phyloP scores from a whole-genome alignment of 805 yeast genomes.

The Saccharomycopsis vini region DNA sequence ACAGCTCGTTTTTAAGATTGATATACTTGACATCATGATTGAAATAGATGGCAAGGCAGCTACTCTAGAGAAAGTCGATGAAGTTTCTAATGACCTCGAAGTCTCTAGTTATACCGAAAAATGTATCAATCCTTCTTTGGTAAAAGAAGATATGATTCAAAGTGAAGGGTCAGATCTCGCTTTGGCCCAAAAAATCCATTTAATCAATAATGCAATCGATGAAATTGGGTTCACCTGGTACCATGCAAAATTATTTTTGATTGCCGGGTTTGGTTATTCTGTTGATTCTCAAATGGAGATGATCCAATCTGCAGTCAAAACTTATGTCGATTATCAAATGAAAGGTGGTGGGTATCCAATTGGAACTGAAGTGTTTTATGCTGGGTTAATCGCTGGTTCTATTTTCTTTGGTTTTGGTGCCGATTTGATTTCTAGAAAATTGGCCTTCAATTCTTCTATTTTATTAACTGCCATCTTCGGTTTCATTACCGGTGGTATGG shows the following conservation, averaged over 20 bases:
- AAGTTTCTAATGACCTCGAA: too few relatives aligned
- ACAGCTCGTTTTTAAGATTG: too few relatives aligned
- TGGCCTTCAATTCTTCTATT: slow-evolving; percentile 43
- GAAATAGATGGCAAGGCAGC: too few relatives aligned
- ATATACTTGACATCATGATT: too few relatives aligned
- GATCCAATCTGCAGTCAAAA: slow-evolving; percentile 38
- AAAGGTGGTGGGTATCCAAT: slow-evolving; percentile 35
- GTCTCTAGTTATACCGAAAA: too few relatives aligned
- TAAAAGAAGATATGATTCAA: too few relatives aligned
- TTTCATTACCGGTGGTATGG: slow-evolving; percentile 45
- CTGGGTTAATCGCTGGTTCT: slow-evolving; percentile 46
- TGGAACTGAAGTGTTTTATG: slow-evolving; percentile 38
- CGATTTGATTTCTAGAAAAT: slow-evolving; percentile 44
- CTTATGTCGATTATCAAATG: slow-evolving; percentile 40
- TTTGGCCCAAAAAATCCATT: slow-evolving; percentile 32
- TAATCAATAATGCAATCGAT: slow-evolving; percentile 44
- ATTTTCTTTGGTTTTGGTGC: slow-evolving; percentile 47
- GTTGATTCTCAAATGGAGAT: slow-evolving; percentile 44
- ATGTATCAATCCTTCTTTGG: too few relatives aligned
- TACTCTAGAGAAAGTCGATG: too few relatives aligned
- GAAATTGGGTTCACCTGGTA: slow-evolving; percentile 52
- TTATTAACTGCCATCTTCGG: slow-evolving; percentile 41
- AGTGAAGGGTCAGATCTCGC: too few relatives aligned
- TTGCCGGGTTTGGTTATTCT: slow-evolving; percentile 50
- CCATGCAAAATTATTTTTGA: slow-evolving; percentile 39